phyloP scores from a whole-genome alignment of 164 flowering plant species.

The Magnolia changhungtana region DNA sequence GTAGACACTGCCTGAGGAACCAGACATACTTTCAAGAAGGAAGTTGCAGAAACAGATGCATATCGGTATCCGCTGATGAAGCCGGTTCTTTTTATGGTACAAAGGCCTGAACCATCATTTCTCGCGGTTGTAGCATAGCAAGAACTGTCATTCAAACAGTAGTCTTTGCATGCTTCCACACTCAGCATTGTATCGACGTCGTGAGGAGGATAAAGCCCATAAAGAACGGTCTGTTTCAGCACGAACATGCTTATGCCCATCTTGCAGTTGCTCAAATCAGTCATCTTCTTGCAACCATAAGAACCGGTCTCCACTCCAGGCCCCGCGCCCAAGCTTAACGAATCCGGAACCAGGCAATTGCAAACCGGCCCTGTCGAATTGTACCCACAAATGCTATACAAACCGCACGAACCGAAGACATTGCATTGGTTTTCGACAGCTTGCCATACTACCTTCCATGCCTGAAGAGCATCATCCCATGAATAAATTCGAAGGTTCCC shows the following conservation, averaged over 20 bases:
- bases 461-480: slow-evolving; percentile 29
- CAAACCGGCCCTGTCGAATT: slow-evolving; percentile 42
- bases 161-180: slow-evolving; percentile 36
- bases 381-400: slow-evolving; percentile 44
- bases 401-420: slow-evolving; percentile 56
- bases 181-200: slow-evolving; percentile 43
- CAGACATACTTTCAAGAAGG: slow-evolving; percentile 48
- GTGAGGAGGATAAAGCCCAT: slow-evolving; percentile 54
- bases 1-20: slow-evolving; percentile 54
- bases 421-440: slow-evolving; percentile 49
- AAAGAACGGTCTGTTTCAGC: slow-evolving; percentile 42
- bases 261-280: slow-evolving; percentile 48
- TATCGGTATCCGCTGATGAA: slow-evolving; percentile 44
- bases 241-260: slow-evolving; percentile 37
- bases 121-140: slow-evolving; percentile 46
- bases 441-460: slow-evolving; percentile 57
- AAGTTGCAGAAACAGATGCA: slow-evolving; percentile 32
- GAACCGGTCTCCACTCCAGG: slow-evolving; percentile 19
- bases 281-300: slow-evolving; percentile 42
- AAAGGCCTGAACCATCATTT: slow-evolving; percentile 59
- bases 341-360: slow-evolving; percentile 34
- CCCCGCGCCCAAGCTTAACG: slow-evolving; percentile 20
- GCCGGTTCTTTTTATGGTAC: slow-evolving; percentile 44
- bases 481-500: slow-evolving; percentile 60
- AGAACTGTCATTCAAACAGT: slow-evolving; percentile 38